Evolutionary conservation across 805 yeast species (phyloP).

Genomic region (Kodamaea kakaduensis): DNA sequence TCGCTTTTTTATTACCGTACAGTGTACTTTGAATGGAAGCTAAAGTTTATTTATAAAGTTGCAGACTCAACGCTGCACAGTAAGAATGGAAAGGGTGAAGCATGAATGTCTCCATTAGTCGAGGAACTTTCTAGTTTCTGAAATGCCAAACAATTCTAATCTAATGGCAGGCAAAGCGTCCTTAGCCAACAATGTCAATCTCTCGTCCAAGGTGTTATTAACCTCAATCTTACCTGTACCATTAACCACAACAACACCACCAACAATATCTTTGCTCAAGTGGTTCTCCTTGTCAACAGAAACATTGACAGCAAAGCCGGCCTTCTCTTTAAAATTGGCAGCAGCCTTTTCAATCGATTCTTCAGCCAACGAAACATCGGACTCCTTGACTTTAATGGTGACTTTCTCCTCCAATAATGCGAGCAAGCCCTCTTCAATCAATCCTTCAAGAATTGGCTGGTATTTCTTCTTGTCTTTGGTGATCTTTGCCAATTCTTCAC

Average conservation of each 20-base stretch:
- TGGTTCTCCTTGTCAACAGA: slow-evolving; percentile 51
- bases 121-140: slow-evolving; percentile 83
- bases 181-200: slow-evolving; percentile 76
- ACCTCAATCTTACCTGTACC: slow-evolving; percentile 80
- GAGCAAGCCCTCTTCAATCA: slow-evolving; percentile 71
- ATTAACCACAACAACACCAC: slow-evolving; percentile 78
- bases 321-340: slow-evolving; percentile 56
- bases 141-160: slow-evolving; percentile 82
- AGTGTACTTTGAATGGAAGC: background rate
- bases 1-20: too few species aligned
- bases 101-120: slow-evolving; percentile 43
- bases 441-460: slow-evolving; percentile 64
- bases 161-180: slow-evolving; percentile 91
- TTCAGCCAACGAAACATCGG: slow-evolving; percentile 57
- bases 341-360: slow-evolving; percentile 60
- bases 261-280: slow-evolving; percentile 65
- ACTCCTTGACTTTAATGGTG: slow-evolving; percentile 60
- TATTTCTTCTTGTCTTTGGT: slow-evolving; percentile 56
- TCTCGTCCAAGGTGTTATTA: slow-evolving; percentile 90
- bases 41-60: slow-evolving; percentile 2
- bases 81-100: background rate
- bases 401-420: slow-evolving; percentile 72
- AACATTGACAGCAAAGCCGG: slow-evolving; percentile 55
- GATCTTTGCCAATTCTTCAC: slow-evolving; percentile 54
- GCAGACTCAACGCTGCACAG: slow-evolving; percentile 2